Base-by-base conservation (phyloP, 768 basidiomycete species). In the Floccularia luteovirens region DNA sequence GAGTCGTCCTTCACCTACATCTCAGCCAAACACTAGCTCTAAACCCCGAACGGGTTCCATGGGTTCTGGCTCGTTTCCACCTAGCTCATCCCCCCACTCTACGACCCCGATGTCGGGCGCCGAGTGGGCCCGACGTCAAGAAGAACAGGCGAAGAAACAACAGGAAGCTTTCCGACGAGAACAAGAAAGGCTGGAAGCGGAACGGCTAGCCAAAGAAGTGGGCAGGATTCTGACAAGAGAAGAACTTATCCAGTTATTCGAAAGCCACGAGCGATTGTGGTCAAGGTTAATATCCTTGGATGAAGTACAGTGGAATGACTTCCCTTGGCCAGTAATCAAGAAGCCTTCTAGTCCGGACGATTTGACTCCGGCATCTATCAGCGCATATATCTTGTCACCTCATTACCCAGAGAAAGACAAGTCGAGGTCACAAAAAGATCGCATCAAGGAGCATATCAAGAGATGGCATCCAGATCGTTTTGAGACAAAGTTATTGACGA, bases 401-500 rank as follows among this genome's bases (percentile, higher is more conserved):
- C 56, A 72, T 42, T 71, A 75, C 45, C 74, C 79, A 1, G 65
- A 66, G 41, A 63, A 55, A 41, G 77, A 78, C 21, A 72, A 67
- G 50, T 48, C 66, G 36, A 75, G 71, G 57, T 62, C 63, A 34
- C 50, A 66, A 36, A 84, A 82, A 61, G 86, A 88, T 49, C 76
- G 83, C 11, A 68, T 87, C 47, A 84, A 78, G 63, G 85, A 88
- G 44, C 75, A 79, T 39, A 70, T 90, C 49, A 72, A 74, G 57
- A 63, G 70, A 47, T 90, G 85, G 86, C 86, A 90, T 58, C 86
- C 87, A 3, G 87, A 90, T 59, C 76, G 82, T 24, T 89, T 90
- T 52, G 81, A 88, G 48, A 77, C 76, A 24, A 78, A 81, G 55
- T 61, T 75, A 39, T 55, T 89, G 52, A 62, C 70, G 8, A 78